Evolutionary conservation across 208 protist species (phyloP), one percentile per base, ranked within the genome.

Genomic region (Crithidia fasciculata): DNA sequence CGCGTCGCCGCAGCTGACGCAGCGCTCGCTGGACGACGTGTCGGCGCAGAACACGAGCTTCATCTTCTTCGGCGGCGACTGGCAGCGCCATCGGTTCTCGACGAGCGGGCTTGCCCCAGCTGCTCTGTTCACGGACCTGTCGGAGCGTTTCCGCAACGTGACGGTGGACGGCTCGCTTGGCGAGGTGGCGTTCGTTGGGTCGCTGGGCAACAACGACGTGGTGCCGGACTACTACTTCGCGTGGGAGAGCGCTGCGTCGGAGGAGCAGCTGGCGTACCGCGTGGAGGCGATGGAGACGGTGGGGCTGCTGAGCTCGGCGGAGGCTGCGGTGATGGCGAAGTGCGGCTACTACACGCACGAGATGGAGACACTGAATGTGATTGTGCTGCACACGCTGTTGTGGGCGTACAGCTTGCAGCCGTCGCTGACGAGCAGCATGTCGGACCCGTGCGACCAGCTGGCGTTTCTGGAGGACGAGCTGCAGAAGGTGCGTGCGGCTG

Each of bases 141-240:
- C 65, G 13, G 44, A 45, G 41, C 62, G 56, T 13, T 74, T 74
- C 39, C 53, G 49, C 44, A 55, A 57, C 41, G 54, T 78, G 28
- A 59, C 53, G 13, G 71, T 85, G 36, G 66, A 58, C 54, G 74
- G 60, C 36, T 69, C 62, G n/a, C 65, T 78, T 6, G 66, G 49
- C 18, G n/a, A 16, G 13, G 60, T 76, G 16, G 65, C 45, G 19
- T 78, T 95, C 44, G 50, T 77, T 36, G 71, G 55, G 45, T 67
- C 77, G 15, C 16, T 92, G 28, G 92, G 92, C 47, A 96, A 96
- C 75, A 94, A 94, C 44, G 92, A 96, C 62, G 60, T 95, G 40
- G 78, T 89, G 16, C 86, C 86, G 16, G 78, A 95, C 72, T 94
- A 94, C 74, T 67, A 60, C 60, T 93, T 92, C 59, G 56, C 84